Evolutionary conservation across 1,284 basidiomycete genomes (phyloP), one percentile per base, ranked within the genome.

Genomic region (Trametes versicolor): DNA sequence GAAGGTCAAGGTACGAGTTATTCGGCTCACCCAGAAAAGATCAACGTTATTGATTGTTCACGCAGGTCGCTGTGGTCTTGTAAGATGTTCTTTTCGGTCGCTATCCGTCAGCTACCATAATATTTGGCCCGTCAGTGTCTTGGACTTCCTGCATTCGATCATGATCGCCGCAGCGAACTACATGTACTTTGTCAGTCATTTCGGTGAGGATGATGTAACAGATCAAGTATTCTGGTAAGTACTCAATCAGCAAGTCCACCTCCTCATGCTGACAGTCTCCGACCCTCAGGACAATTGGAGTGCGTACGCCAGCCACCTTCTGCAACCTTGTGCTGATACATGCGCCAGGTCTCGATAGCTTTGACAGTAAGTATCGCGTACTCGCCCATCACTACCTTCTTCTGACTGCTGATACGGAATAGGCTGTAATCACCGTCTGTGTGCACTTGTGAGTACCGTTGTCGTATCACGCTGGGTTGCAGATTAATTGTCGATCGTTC

Each of bases 221-320:
- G 69, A 72, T 56, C 63, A 56, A 41, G 72, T 73, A 9, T 71
- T 70, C 45, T 74, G 73, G 72, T 73, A 47, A 25, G 61, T 45
- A 15, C 36, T 17, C 27, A 2, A 48, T 2, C 21, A 32, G 17
- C 39, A 3, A 12, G 47, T 43, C 13, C 13, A 4, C 5, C 8
- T 13, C 21, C 29, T 5, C 23, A 19, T 25, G 2, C 21, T 49
- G 17, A 39, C 17, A 45, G 1, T 8, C 6, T 19, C 9, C 10
- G 21, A 4, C 53, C 27, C 15, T 19, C 25, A 70, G 69, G 68
- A 63, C 65, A n/a, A 58, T 67, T 25, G 68, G 70, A 27, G 70
- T 71, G 29, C 41, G 58, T 59, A 3, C n/a, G 1, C 5, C 32
- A 21, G 15, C 21, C 10, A 19, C n/a, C 41, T 47, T 60, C n/a